Base-by-base conservation (phyloP, 768 basidiomycete species). In the Lyophyllum decastes region DNA sequence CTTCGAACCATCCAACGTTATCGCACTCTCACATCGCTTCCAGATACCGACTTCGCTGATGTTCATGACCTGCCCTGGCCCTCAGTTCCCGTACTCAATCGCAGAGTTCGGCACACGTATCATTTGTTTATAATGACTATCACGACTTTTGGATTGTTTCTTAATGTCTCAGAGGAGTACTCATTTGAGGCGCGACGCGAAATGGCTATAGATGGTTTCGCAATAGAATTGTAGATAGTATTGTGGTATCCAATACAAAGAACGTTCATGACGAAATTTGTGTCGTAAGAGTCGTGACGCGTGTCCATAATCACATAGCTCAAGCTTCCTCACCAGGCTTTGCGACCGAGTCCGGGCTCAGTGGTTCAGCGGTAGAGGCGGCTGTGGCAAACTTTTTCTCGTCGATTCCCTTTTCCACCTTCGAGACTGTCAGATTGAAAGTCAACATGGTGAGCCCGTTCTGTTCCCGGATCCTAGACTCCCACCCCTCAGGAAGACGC, bases 401-500 rank as follows among this genome's bases (percentile, higher is more conserved):
- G 45, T 74, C 61, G 22, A 76, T 76, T 4, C 70, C 73, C 0
- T 64, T 55, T 63, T 79, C 82, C 33, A 83, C 71, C 57, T 71
- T 73, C 10, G 76, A 41, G 16, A 78, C 79, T 0, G 78, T 78
- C 2, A 40, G 45, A 64, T 91, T 88, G 73, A 89, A 83, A 9
- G 68, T 66, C 12, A 72, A 46, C 7, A 92, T 70, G 0, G 89
- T 90, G 33, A 91, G 69, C 0, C 90, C 90, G 53, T 78, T 72
- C 0, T 72, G 81, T 34, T 77, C 71, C n/a, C 79, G 75, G 27
- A 84, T 69, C 14, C 80, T 73, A 0, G 89, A 78, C 66, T 91
- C 88, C 88, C 89, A 92, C 21, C 84, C 84, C 0, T 87, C 78
- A 0, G 87, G 85, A 30, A 93, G 66, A 16, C 89, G 81, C 61